Evolutionary conservation across 2,329 filamentous ascomycete species (phyloP).

Genomic region (Fusarium penzigii): DNA sequence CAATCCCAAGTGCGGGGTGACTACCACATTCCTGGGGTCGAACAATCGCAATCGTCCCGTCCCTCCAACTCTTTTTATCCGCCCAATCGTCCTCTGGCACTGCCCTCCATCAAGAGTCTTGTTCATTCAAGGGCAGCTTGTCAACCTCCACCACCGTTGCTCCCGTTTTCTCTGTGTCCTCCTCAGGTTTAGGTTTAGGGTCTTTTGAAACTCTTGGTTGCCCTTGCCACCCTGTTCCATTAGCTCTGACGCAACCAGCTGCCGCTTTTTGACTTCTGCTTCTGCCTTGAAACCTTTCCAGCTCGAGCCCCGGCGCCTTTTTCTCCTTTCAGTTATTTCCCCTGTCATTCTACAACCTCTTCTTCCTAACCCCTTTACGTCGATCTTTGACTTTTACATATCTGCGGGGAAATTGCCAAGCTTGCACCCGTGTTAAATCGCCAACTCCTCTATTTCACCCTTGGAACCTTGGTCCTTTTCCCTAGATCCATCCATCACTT

Average conservation of each 20-base stretch:
- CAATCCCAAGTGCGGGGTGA: conserved; percentile 29
- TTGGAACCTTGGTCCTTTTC: conserved; percentile 14
- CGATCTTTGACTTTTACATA: conserved; percentile 18
- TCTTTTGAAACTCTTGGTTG: conserved; percentile 6
- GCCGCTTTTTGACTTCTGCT: conserved; percentile 20
- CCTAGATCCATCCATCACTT: conserved; percentile 1
- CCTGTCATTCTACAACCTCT: conserved; percentile 15
- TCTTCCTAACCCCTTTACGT: conserved; percentile 15
- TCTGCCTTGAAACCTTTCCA: conserved; percentile 14
- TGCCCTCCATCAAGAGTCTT: conserved; percentile 14
- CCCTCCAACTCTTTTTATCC: conserved; percentile 26
- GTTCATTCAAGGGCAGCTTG: conserved; percentile 24
- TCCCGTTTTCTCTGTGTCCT: conserved; percentile 28
- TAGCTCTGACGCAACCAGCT: conserved; percentile 28
- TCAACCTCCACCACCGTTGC: conserved; percentile 17
- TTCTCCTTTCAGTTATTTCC: conserved; percentile 17
- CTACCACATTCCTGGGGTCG: conserved; percentile 19
- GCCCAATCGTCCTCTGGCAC: conserved; percentile 22
- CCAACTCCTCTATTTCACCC: conserved; percentile 12
- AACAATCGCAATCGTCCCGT: conserved; percentile 31
- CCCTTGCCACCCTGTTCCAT: conserved; percentile 20
- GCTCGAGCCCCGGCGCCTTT: conserved; percentile 17
- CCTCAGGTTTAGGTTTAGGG: background rate
- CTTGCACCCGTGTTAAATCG: conserved; percentile 19
- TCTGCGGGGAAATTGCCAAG: conserved; percentile 15